phyloP scores from a whole-genome alignment of 257 asterid genomes.

The Przewalskia tangutica region DNA sequence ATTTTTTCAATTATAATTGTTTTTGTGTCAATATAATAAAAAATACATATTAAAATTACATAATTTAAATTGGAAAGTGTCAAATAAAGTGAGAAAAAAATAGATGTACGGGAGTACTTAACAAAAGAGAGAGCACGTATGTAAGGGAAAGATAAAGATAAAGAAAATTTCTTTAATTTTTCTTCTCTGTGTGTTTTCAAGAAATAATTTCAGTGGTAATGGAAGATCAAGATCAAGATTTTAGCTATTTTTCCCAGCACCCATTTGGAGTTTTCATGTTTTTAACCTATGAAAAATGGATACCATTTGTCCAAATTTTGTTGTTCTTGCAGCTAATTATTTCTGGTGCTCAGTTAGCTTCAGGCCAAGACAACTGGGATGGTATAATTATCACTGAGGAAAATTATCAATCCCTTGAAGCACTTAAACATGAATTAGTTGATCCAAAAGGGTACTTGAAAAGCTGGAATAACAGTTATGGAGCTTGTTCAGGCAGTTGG shows the following conservation, averaged over 20 bases:
- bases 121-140: neutral
- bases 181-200: neutral
- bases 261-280: conserved; percentile 13
- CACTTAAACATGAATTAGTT: conserved; percentile 57
- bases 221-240: conserved; percentile 3
- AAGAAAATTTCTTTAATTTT: neutral
- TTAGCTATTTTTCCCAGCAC: neutral
- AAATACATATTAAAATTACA: no score
- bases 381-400: conserved; percentile 68
- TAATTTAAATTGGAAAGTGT: no score
- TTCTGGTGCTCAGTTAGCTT: conserved; percentile 18
- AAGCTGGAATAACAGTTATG: conserved; percentile 76
- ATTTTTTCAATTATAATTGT: no score
- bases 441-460: conserved; percentile 73
- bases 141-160: no score
- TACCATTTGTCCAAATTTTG: conserved; percentile 7
- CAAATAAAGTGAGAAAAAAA: neutral
- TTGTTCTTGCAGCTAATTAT: conserved; percentile 18
- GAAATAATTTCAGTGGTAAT: conserved; percentile 7
- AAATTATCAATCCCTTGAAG: conserved; percentile 70
- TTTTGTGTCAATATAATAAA: no score
- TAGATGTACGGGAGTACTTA: no score
- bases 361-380: conserved; percentile 50
- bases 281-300: conserved; percentile 22
- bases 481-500: conserved; percentile 94